Percentiles rank a stretch among this genome's conserved stretches.
These are phyloP conservation scores for Xylariaceae sp. DNA, from an alignment of 2,329 filamentous ascomycete genomes.

Conservation along the genomic window DNA sequence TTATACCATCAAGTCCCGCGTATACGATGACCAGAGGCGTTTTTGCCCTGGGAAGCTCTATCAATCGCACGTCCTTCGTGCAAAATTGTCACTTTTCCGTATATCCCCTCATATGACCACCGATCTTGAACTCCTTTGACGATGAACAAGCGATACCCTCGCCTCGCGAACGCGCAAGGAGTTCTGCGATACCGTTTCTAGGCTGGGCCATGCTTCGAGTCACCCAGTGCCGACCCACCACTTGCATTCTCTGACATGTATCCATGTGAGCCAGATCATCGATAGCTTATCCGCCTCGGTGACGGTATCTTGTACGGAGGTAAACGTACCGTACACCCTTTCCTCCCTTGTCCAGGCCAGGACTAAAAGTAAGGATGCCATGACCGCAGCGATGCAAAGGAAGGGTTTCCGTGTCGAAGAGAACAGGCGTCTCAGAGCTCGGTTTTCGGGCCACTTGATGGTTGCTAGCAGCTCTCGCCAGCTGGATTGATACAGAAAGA, in stretches of 20 bases:
- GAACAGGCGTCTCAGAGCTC: background rate
- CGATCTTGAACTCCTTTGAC: too few relatives aligned
- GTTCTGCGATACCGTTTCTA: too few relatives aligned
- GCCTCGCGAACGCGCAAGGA: too few relatives aligned
- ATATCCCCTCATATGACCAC: too few relatives aligned
- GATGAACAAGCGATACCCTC: too few relatives aligned
- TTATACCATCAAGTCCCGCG: too few relatives aligned
- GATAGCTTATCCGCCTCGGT: background rate
- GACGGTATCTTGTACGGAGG: background rate
- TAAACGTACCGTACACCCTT: background rate
- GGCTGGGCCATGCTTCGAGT: constrained; percentile 6
- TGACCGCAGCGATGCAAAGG: background rate
- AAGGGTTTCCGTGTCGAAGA: background rate
- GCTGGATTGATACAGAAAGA: constrained; percentile 44
- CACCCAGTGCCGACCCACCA: background rate
- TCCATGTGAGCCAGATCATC: background rate
- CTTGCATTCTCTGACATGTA: constrained; percentile 1
- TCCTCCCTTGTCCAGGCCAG: background rate
- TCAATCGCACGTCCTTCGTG: too few relatives aligned
- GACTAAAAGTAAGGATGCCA: background rate
- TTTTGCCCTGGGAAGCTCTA: too few relatives aligned
- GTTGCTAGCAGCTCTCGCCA: constrained; percentile 10
- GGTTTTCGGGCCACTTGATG: background rate
- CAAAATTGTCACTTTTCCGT: too few relatives aligned
- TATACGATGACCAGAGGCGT: too few relatives aligned